phyloP scores from a whole-genome alignment of 805 yeast genomes.

The Kluyveromyces lactis region DNA sequence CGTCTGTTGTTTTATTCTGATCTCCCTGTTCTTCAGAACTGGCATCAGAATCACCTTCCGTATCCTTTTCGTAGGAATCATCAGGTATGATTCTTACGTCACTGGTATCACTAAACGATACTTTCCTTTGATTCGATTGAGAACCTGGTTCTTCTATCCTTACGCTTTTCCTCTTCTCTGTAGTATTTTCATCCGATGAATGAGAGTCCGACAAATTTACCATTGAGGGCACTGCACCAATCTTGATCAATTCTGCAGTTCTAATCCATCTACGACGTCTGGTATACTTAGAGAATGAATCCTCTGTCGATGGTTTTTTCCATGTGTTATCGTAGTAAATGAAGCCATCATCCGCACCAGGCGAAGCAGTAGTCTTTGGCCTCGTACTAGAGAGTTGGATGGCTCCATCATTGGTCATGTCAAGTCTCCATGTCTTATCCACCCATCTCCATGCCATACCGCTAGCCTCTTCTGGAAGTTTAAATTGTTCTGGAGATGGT shows the following conservation, averaged over 20 bases:
- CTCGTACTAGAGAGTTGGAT: conserved; percentile 60
- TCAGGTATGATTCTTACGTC: conserved; percentile 22
- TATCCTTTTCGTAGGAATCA: background rate
- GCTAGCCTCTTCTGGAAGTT: conserved; percentile 67
- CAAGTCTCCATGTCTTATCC: conserved; percentile 86
- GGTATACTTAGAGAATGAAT: conserved; percentile 82
- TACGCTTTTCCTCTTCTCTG: conserved; percentile 5
- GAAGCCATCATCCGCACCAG: conserved; percentile 74
- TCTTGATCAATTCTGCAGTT: conserved; percentile 70
- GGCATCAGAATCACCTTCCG: background rate
- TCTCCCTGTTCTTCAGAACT: no score
- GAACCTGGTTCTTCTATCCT: conserved; percentile 2
- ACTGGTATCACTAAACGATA: conserved; percentile 24
- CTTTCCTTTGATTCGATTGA: conserved; percentile 18
- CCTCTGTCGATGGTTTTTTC: conserved; percentile 85
- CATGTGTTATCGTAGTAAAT: conserved; percentile 89
- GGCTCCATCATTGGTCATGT: conserved; percentile 81
- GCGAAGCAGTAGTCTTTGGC: conserved; percentile 50
- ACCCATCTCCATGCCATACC: conserved; percentile 93
- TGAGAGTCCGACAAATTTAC: background rate
- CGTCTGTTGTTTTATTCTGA: no score
- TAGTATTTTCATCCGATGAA: conserved; percentile 3
- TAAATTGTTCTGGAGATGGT: conserved; percentile 65
- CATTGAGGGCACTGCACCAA: conserved; percentile 5
- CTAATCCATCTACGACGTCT: conserved; percentile 94